Conservation (phyloP, 345 rosid genomes). For the Arabidopsis suecica region DNA sequence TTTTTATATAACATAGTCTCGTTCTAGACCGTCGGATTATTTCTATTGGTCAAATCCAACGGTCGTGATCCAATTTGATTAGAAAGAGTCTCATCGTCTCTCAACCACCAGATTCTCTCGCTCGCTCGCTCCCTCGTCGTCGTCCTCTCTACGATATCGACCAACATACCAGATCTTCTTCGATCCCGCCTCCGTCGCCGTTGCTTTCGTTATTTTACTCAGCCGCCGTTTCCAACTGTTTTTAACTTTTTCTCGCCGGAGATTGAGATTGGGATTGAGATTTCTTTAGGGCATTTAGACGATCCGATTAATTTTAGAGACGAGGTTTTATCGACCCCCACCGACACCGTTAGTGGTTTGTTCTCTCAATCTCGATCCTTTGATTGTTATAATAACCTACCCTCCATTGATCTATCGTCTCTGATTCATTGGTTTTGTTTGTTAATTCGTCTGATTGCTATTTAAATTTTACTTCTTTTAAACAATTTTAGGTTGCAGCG, state of each 20-base stretch:
- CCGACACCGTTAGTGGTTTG: slow-evolving; percentile 42
- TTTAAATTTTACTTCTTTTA: background rate
- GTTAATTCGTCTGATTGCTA: background rate
- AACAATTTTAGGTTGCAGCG: slow-evolving; percentile 12
- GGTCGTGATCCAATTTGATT: slow-evolving; percentile 37
- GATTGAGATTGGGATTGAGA: slow-evolving; percentile 20
- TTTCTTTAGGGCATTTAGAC: slow-evolving; percentile 19
- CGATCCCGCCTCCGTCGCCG: slow-evolving; percentile 44
- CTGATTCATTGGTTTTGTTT: background rate
- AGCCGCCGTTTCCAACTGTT: slow-evolving; percentile 33
- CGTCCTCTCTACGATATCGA: slow-evolving; percentile 29
- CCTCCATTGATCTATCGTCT: slow-evolving; percentile 33
- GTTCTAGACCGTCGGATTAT: slow-evolving; percentile 38
- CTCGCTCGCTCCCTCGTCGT: background rate
- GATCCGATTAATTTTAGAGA: slow-evolving; percentile 6
- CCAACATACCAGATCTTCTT: slow-evolving; percentile 32
- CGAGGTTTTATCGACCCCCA: background rate
- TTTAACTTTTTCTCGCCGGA: slow-evolving; percentile 10
- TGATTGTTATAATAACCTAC: background rate
- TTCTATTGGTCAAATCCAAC: slow-evolving; percentile 35
- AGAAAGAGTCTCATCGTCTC: slow-evolving; percentile 39
- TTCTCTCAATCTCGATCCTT: slow-evolving; percentile 28
- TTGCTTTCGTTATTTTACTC: background rate
- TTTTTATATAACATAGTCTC: background rate
- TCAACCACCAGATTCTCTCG: slow-evolving; percentile 45